phyloP scores from a whole-genome alignment of 2,329 filamentous ascomycete genomes.

The Leptosphaerulina australis region DNA sequence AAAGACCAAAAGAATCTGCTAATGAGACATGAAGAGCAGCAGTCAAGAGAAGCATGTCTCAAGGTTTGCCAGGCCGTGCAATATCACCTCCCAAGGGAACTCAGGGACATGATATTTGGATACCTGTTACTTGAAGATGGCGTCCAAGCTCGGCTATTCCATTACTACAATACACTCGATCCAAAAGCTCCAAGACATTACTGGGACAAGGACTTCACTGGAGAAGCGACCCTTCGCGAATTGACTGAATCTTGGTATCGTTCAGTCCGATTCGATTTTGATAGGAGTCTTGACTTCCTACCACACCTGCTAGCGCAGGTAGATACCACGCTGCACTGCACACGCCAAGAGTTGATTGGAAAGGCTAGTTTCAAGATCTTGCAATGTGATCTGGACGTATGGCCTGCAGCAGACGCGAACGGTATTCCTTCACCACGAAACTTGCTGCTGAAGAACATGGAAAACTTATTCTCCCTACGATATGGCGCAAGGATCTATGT shows the following conservation, averaged over 20 bases:
- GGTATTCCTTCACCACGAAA: constrained; percentile 11
- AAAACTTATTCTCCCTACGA: constrained; percentile 9
- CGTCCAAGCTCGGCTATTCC: constrained; percentile 10
- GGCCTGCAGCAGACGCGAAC: constrained; percentile 12
- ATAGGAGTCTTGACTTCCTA: constrained; percentile 14
- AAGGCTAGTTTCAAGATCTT: constrained; percentile 15
- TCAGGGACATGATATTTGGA: constrained; percentile 17
- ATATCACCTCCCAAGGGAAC: constrained; percentile 16
- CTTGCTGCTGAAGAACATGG: constrained; percentile 15
- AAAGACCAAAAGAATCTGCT: neutral
- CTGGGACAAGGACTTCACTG: constrained; percentile 15
- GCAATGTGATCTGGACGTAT: constrained; percentile 11
- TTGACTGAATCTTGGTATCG: constrained; percentile 16
- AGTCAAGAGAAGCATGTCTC: constrained; percentile 3
- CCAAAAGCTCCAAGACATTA: constrained; percentile 19
- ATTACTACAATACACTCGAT: constrained; percentile 14
- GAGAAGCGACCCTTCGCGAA: constrained; percentile 12
- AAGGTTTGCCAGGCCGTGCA: constrained; percentile 8
- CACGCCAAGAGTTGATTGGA: constrained; percentile 8
- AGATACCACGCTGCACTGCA: constrained; percentile 10
- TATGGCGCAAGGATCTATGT: constrained; percentile 6
- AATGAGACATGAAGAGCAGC: neutral
- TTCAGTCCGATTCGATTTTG: constrained; percentile 15
- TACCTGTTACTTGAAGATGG: constrained; percentile 18
- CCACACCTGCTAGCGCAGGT: constrained; percentile 14